Evolutionary conservation across 208 protist genomes (phyloP).

Genomic region (Leishmania tropica): DNA sequence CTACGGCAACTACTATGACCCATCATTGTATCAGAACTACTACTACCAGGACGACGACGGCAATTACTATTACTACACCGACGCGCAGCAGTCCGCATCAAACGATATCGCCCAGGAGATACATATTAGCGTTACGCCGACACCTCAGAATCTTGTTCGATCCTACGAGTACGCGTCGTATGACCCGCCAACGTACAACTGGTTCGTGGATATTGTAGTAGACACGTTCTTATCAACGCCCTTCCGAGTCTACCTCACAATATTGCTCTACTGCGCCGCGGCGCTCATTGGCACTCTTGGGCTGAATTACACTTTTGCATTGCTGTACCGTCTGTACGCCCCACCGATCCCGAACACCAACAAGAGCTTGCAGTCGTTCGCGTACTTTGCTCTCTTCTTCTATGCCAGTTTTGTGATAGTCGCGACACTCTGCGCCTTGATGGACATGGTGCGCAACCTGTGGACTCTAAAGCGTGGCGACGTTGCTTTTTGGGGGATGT

Average conservation of each 20-base stretch:
- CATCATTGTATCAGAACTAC: slow-evolving; percentile 59
- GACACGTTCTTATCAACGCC: slow-evolving; percentile 78
- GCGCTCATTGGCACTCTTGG: slow-evolving; percentile 54
- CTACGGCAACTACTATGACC: slow-evolving; percentile 49
- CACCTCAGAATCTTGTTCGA: slow-evolving; percentile 45
- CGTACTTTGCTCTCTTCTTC: slow-evolving; percentile 82
- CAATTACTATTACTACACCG: slow-evolving; percentile 75
- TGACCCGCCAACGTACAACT: slow-evolving; percentile 64
- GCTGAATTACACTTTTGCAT: slow-evolving; percentile 72
- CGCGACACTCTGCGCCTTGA: slow-evolving; percentile 55
- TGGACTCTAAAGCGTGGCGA: slow-evolving; percentile 68
- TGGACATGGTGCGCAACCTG: slow-evolving; percentile 77
- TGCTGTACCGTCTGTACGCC: slow-evolving; percentile 70
- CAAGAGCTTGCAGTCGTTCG: slow-evolving; percentile 46
- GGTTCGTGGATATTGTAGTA: slow-evolving; percentile 77
- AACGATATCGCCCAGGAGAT: slow-evolving; percentile 31
- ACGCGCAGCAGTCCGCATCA: slow-evolving; percentile 32
- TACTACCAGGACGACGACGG: slow-evolving; percentile 79
- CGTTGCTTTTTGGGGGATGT: slow-evolving; percentile 79
- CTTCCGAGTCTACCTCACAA: slow-evolving; percentile 76
- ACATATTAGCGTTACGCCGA: slow-evolving; percentile 19
- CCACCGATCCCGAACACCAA: slow-evolving; percentile 41
- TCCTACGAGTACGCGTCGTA: slow-evolving; percentile 82
- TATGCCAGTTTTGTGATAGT: slow-evolving; percentile 77
- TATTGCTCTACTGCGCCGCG: slow-evolving; percentile 72